Evolutionary conservation across 2,329 filamentous ascomycete species (phyloP), one percentile per base, ranked within the genome.

Genomic region (Neonectria neomacrospora): DNA sequence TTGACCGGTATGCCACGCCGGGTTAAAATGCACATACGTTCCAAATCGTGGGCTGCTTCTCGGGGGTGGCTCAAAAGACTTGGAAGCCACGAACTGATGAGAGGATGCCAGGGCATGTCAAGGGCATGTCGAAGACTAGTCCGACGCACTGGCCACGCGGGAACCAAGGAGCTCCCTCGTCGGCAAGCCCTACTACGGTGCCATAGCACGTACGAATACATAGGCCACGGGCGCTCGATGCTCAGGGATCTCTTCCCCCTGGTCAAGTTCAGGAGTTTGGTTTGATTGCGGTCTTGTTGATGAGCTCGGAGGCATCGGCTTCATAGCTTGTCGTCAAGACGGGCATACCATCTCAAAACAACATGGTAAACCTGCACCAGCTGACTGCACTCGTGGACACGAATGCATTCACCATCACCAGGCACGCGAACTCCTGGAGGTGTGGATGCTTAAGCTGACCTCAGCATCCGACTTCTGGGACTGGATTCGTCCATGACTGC

Each of bases 61-160:
- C 18, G 48, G 61, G 6, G 41, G 11, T 22, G 41, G 2, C 48
- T 34, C 47, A 37, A 26, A 47, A 60, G 53, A 7, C 53, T 68
- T 69, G 51, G 39, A 61, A 57, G 63, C 63, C 63, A 59, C 60
- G 50, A 34, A 26, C 51, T 60, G 18, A 53, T 47, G 26, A 61
- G 47, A 48, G 44, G 44, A 30, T 54, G 28, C 51, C 69, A 63
- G 56, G 64, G 63, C 56, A 26, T 44, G 28, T 32, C 32, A 30
- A 26, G 20, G 26, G 20, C 47, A 51, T 26, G 37, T 58, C 51
- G 23, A 37, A 45, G 39, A 39, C 52, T 48, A 53, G 23, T 18
- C 65, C 20, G 32, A 63, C 52, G 66, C 67, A 72, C 59, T 65
- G 67, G 59, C 70, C 67, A 71, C 55, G 60, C 70, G 70, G 70